Evolutionary conservation across 257 asterid species (phyloP), one percentile per base, ranked within the genome.

Genomic region (Ligustrum vulgare): DNA sequence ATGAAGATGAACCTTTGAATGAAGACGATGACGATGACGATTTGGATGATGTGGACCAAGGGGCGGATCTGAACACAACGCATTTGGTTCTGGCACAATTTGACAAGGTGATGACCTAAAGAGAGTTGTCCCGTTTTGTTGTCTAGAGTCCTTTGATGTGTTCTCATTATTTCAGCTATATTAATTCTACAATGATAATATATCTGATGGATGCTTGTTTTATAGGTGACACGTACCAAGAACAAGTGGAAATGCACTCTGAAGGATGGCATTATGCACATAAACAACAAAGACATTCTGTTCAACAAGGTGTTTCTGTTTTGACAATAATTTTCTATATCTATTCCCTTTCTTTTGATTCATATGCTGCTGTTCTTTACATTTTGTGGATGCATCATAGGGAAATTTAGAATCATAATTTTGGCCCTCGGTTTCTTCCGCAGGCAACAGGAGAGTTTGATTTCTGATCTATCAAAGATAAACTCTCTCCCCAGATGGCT

Each of bases 231-330:
- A 8, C 91, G 98, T 72, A 92, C 98, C 74, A 94, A 94, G 90
- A 94, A 96, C 96, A 87, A 89, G 92, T 94, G 98, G 98, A 94
- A 94, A 54, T 94, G 98, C 92, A 87, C 88, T 51, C 82, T 94
- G 82, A 92, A 92, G 90, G 91, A 91, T 80, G 98, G 98, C 72
- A 89, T 94, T 77, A 94, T 94, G 98, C 98, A 91, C 89, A 92
- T 94, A 84, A 92, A 92, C 78, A 87, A 92, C 23, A 91, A 92
- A 84, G 98, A 94, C 81, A 84, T 94, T 72, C 92, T 94, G 83
- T 94, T 94, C 72, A 86, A 86, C 37, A 86, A 86, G 90, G 90
- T 84, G 51, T 45, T 23, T 49, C n/a, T 47, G 32, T 58, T 13
- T 20, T 60, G 15, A 60, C 67, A 23, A 22, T 60, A 60, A 23